Evolutionary conservation across 2,329 filamentous ascomycete genomes (phyloP), one percentile per base, ranked within the genome.

Genomic region (Elsinoe arachidis): DNA sequence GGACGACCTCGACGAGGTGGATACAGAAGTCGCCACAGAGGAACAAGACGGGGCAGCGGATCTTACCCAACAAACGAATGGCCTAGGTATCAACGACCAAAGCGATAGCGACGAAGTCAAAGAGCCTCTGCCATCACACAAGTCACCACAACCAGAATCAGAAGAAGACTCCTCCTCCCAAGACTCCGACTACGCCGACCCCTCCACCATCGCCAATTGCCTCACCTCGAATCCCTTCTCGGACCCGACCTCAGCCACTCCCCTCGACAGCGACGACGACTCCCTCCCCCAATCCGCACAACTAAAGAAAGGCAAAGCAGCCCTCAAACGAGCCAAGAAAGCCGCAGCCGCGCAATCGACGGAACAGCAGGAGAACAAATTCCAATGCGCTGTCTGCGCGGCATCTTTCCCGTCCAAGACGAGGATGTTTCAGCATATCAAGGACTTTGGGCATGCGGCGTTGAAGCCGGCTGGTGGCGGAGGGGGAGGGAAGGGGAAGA

Each of bases 321-420:
- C 75, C 1, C 70, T 75, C 58, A 78, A 76, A 62, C 72, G 72
- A 5, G 69, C 69, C 10, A 74, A 73, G 57, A 69, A 69, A 38
- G 75, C 75, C 1, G 75, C 74, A 1, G 72, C 75, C 51, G 67
- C 71, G 37, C 67, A 70, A 3, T 66, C 66, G 1, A 62, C 62
- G 3, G 65, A 68, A 5, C 53, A 67, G 19, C 51, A 61, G 3
- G 68, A 68, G 1, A 19, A 62, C 62, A 74, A 83, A 30, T 80
- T 88, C 55, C 85, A 85, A 64, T 97, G 93, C 68, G 80, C 86
- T 2, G 81, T 84, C 3, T 97, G 93, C 71, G 80, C 83, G 63
- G 89, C 87, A 63, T 79, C 74, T 0, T 99, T 97, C 73, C 82
- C 80, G 0, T 89, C 86, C 1, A 85, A 83, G 63, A 86, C 81